Conservation (phyloP, 1,284 basidiomycete species). For the Cutaneotrichosporon sp. region DNA sequence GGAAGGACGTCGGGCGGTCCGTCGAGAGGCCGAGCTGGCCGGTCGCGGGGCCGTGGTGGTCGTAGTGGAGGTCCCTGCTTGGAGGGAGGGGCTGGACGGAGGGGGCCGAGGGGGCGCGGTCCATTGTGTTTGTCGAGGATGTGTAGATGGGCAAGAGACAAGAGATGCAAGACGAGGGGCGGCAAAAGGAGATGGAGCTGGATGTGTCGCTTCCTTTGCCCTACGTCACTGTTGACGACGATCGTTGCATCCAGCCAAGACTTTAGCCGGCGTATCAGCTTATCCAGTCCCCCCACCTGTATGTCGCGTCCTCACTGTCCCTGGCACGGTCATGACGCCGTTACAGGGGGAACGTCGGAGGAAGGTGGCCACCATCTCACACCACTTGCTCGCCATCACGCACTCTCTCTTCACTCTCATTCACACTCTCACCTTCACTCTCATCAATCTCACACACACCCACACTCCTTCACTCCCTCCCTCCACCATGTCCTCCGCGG, state of each 20-base stretch:
- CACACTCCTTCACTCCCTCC: background rate
- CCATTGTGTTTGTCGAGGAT: background rate
- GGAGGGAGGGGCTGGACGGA: constrained; percentile 5
- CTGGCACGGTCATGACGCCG: background rate
- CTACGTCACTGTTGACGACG: background rate
- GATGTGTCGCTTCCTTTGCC: too few relatives aligned
- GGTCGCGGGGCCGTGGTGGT: constrained; percentile 12
- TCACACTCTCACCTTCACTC: background rate
- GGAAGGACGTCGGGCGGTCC: constrained; percentile 39
- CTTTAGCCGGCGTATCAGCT: background rate
- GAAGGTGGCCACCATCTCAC: too few relatives aligned
- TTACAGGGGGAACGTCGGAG: too few relatives aligned
- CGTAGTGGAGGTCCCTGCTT: constrained; percentile 9
- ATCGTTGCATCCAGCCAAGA: too few relatives aligned
- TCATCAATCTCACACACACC: background rate
- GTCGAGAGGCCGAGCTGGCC: constrained; percentile 8
- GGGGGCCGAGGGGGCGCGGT: background rate
- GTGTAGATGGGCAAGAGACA: background rate
- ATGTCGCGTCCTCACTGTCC: background rate
- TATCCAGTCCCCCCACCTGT: background rate
- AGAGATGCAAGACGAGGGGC: background rate
- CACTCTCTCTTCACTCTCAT: background rate
- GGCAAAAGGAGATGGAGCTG: too few relatives aligned
- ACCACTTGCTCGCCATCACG: background rate
- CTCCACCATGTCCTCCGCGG: constrained; percentile 7